A percentile compares a stretch with the other conserved stretches of the same genome.
Evolutionary conservation across 345 rosid species (phyloP).

Genomic region (Physaria fendleri): DNA sequence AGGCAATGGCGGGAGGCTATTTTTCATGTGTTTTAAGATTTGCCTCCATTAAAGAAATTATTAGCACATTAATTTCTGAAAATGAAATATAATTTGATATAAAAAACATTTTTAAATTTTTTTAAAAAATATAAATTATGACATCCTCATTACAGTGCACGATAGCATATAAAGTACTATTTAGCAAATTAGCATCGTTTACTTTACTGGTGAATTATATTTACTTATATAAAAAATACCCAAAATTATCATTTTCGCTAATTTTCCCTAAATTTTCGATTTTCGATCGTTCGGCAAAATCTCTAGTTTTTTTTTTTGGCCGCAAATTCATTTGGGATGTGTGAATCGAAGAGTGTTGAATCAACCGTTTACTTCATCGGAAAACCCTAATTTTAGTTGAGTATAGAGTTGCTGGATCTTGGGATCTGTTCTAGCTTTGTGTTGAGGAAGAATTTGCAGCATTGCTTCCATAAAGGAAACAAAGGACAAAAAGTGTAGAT

Average conservation of each 20-base stretch:
- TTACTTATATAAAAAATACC: conserved; percentile 7
- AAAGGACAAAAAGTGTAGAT: too few relatives aligned
- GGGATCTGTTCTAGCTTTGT: conserved; percentile 28
- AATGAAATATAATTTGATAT: too few relatives aligned
- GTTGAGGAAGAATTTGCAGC: conserved; percentile 1
- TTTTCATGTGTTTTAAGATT: too few relatives aligned
- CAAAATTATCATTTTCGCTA: conserved; percentile 21
- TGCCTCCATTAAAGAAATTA: too few relatives aligned
- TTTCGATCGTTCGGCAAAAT: conserved; percentile 22
- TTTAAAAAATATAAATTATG: too few relatives aligned
- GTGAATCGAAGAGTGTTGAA: neutral
- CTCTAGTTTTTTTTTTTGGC: conserved; percentile 20
- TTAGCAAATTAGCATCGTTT: conserved; percentile 31
- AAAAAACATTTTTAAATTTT: too few relatives aligned
- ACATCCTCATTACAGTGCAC: conserved; percentile 29
- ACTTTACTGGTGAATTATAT: conserved; percentile 16
- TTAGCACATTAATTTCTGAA: too few relatives aligned
- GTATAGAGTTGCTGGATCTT: conserved; percentile 5
- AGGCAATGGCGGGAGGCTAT: too few relatives aligned
- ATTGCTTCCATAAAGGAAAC: conserved; percentile 17
- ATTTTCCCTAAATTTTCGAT: conserved; percentile 31
- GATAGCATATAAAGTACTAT: conserved; percentile 24
- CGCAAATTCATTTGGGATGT: conserved; percentile 5
- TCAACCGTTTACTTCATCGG: neutral
- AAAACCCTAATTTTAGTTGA: conserved; percentile 17